Base-by-base conservation (phyloP, 495 filamentous ascomycete species). In the Rostrohypoxylon terebratum region DNA sequence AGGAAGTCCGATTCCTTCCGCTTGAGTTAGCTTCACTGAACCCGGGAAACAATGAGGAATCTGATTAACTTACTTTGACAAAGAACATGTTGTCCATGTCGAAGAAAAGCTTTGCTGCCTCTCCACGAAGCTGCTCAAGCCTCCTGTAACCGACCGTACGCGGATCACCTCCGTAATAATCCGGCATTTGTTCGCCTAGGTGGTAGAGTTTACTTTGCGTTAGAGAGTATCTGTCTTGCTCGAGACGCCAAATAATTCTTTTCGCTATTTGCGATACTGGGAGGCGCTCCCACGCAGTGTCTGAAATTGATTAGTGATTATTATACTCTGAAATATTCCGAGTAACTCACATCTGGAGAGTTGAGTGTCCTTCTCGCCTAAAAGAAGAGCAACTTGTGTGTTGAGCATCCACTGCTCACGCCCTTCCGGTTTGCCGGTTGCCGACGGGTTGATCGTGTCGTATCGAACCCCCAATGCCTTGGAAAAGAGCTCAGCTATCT, bases 331-430 rank as follows among this genome's bases (percentile, higher is more conserved):
- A 13, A 59, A 28, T 14, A 23, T 59, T 33, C 31, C 10, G 31
- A 36, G 50, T n/a, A 40, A 83, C 88, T 83, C 79, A 90, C 89
- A 94, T 81, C 90, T 87, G 21, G 90, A 89, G 31, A 94, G 83
- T 42, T 89, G 86, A 20, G 92, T 83, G 73, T 94, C 92, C 77
- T 92, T 92, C 57, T 92, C 90, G 33, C 91, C 92, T 31, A 94
- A 81, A 23, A 94, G 81, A 16, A 92, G 86, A 16, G 92, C 91
- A 63, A 90, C 90, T 73, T 94, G 87, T 48, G 91, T 90, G 69
- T 93, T 94, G 31, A 92, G 87, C 71, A 94, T 82, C 91, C 92
- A 94, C 77, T 88, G 86, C 71, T 94, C 92, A 45, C 84, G 79
- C 40, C 83, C 85, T 40, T 81, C 79, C 21, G 80, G 54, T 5